Percentiles rank a stretch among this genome's conserved stretches.
Conservation (phyloP, 306 rosid species). For the Lupinus albus region DNA sequence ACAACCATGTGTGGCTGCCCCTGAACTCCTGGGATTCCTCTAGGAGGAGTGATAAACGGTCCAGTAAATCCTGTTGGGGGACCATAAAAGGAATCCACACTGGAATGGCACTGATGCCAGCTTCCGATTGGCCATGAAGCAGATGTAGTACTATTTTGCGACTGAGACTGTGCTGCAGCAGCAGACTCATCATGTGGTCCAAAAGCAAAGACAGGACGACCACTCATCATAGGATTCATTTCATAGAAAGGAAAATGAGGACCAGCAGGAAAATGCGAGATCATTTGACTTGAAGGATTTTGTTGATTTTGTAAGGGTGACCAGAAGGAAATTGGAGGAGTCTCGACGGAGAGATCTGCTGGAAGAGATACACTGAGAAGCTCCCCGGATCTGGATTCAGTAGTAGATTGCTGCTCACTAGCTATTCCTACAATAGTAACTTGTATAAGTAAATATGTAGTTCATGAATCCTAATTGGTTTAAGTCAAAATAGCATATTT, state of each 20-base stretch:
- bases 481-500: background rate
- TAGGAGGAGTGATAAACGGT: slow-evolving; percentile 83
- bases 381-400: slow-evolving; percentile 77
- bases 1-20: slow-evolving; percentile 98
- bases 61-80: slow-evolving; percentile 91
- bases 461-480: slow-evolving; percentile 16
- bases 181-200: slow-evolving; percentile 88
- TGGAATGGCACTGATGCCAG: slow-evolving; percentile 95
- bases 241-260: slow-evolving; percentile 91
- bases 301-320: slow-evolving; percentile 73
- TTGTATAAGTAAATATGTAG: slow-evolving; percentile 7
- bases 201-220: slow-evolving; percentile 85
- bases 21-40: slow-evolving; percentile 92
- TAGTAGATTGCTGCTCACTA: slow-evolving; percentile 60
- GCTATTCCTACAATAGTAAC: slow-evolving; percentile 58
- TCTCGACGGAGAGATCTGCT: slow-evolving; percentile 91
- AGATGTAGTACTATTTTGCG: slow-evolving; percentile 65
- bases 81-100: slow-evolving; percentile 90
- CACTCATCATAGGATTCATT: slow-evolving; percentile 94
- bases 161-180: slow-evolving; percentile 61
- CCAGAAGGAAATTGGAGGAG: slow-evolving; percentile 84
- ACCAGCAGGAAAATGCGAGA: slow-evolving; percentile 77
- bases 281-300: slow-evolving; percentile 79
- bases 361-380: slow-evolving; percentile 84
- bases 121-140: slow-evolving; percentile 68